phyloP scores from a whole-genome alignment of 495 filamentous ascomycete genomes.

The Venustampulla echinocandica region DNA sequence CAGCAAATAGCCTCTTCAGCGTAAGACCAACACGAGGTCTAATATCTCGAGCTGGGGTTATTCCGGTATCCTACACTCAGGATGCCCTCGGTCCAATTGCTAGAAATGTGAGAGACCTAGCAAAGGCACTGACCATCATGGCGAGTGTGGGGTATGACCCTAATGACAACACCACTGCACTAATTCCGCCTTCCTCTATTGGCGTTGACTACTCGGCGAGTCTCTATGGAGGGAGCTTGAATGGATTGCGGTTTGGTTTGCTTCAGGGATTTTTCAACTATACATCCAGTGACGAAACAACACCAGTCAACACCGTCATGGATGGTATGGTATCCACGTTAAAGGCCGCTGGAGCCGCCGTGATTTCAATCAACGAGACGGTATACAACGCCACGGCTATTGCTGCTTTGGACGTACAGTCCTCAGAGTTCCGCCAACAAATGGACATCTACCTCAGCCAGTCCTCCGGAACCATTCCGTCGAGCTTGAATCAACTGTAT shows the following conservation, averaged over 20 bases:
- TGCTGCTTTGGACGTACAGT: conserved; percentile 44
- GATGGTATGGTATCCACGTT: conserved; percentile 26
- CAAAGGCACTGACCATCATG: conserved; percentile 48
- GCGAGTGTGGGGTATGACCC: conserved; percentile 37
- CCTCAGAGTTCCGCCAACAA: conserved; percentile 44
- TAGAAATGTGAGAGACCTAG: conserved; percentile 43
- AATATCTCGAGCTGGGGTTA: conserved; percentile 42
- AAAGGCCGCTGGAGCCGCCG: conserved; percentile 24
- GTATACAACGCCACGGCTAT: conserved; percentile 44
- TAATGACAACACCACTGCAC: conserved; percentile 34
- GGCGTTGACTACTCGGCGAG: conserved; percentile 35
- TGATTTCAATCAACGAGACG: conserved; percentile 40
- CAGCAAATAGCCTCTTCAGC: conserved; percentile 53
- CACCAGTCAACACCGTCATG: conserved; percentile 43
- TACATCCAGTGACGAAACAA: conserved; percentile 34
- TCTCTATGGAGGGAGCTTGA: conserved; percentile 24
- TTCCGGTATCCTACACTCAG: conserved; percentile 54
- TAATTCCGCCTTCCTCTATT: conserved; percentile 26
- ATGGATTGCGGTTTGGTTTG: conserved; percentile 36
- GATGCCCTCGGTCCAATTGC: conserved; percentile 54
- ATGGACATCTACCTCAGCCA: conserved; percentile 41
- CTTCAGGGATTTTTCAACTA: conserved; percentile 40
- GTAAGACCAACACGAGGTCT: conserved; percentile 51
- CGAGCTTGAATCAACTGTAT: conserved; percentile 38
- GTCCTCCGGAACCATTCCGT: conserved; percentile 25